phyloP scores from a whole-genome alignment of 768 basidiomycete genomes.

The Mycena alexandri region DNA sequence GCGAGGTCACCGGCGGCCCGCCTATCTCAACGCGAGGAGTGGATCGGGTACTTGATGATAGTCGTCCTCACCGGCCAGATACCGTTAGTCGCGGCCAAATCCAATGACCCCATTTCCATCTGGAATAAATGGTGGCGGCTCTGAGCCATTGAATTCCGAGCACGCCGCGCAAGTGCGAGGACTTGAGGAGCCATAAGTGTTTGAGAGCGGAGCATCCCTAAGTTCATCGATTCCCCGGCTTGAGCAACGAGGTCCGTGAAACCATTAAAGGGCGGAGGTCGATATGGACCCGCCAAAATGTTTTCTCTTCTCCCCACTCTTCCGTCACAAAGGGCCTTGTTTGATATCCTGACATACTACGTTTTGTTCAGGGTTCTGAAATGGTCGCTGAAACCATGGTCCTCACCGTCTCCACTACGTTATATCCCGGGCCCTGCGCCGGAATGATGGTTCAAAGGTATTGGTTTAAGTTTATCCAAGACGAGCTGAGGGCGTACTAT shows the following conservation, averaged over 20 bases:
- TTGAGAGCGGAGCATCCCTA: neutral
- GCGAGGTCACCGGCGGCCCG: no score
- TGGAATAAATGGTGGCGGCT: no score
- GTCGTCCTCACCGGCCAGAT: no score
- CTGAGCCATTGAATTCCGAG: no score
- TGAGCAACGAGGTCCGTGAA: no score
- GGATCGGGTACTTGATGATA: no score
- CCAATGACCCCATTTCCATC: no score
- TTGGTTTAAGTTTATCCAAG: neutral
- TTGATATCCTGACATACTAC: neutral
- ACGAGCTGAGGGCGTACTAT: neutral
- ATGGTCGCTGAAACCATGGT: neutral
- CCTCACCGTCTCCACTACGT: neutral
- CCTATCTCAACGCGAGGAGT: no score
- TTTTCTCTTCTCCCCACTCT: neutral
- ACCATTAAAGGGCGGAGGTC: no score
- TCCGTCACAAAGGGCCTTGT: neutral
- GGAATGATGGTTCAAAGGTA: neutral
- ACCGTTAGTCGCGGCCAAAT: no score
- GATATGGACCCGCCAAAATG: neutral
- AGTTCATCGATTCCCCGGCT: no score
- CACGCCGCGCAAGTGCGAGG: neutral
- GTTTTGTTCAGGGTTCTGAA: neutral
- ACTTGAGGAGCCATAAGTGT: neutral
- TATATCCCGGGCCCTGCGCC: neutral